phyloP scores from a whole-genome alignment of 768 basidiomycete genomes.

The Suillus clintonianus region DNA sequence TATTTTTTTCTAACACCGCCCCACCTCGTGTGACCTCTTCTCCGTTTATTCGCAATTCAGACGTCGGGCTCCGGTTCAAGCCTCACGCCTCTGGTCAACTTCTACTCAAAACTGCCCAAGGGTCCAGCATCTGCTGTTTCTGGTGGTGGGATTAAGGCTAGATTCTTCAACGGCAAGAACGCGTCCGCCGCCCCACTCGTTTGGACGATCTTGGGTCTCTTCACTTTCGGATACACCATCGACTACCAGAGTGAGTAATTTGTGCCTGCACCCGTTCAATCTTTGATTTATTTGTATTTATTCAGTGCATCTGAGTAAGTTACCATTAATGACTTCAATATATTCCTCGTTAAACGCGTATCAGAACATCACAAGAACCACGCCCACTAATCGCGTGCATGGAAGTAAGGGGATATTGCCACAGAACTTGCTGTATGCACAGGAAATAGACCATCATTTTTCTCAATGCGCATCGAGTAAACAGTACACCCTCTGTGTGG shows the following conservation, averaged over 20 bases:
- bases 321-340: background rate
- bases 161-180: constrained; percentile 84
- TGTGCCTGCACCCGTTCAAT: background rate
- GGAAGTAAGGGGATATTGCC: constrained; percentile 6
- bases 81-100: constrained; percentile 84
- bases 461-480: background rate
- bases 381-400: constrained; percentile 54
- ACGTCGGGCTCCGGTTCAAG: constrained; percentile 80
- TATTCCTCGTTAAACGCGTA: constrained; percentile 19
- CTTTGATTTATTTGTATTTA: constrained; percentile 11
- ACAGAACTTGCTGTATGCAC: constrained; percentile 9
- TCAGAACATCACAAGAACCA: constrained; percentile 91
- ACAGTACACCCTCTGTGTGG: background rate
- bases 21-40: constrained; percentile 11
- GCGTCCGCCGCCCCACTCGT: constrained; percentile 74
- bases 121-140: constrained; percentile 66
- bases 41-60: constrained; percentile 38
- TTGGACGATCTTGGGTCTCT: constrained; percentile 62
- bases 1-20: rapidly evolving
- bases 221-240: constrained; percentile 81
- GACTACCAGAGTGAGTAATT: constrained; percentile 83
- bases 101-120: constrained; percentile 97
- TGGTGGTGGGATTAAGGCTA: constrained; percentile 79
- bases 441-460: constrained; percentile 22
- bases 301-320: constrained; percentile 84